These are phyloP conservation scores for Aspergillus bridgeri DNA, from an alignment of 495 filamentous ascomycete species.

Conservation along the genomic window DNA sequence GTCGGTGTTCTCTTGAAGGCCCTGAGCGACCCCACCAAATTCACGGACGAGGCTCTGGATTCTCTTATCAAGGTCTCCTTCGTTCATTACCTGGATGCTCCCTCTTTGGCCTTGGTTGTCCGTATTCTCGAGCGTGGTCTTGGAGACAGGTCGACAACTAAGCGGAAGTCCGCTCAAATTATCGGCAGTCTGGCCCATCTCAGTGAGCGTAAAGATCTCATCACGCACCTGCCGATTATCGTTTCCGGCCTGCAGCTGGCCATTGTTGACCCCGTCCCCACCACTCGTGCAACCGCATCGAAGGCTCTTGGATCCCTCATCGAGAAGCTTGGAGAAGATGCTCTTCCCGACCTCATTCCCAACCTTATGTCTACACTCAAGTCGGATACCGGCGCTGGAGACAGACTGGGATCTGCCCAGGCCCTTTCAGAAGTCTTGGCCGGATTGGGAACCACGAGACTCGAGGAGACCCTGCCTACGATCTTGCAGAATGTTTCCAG, in stretches of 20 bases:
- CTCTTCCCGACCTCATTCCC: conserved; percentile 93
- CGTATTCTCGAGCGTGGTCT: conserved; percentile 93
- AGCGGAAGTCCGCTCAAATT: conserved; percentile 92
- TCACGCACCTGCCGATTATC: conserved; percentile 85
- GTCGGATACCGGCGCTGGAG: conserved; percentile 92
- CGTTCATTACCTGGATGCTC: conserved; percentile 92
- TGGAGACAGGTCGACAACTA: conserved; percentile 85
- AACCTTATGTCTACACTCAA: conserved; percentile 97
- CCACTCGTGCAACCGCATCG: conserved; percentile 94
- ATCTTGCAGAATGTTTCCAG: conserved; percentile 95
- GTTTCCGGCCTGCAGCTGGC: conserved; percentile 86
- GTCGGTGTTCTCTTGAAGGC: conserved; percentile 92
- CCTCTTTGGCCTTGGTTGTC: conserved; percentile 88
- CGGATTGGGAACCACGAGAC: conserved; percentile 81
- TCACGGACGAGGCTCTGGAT: conserved; percentile 93
- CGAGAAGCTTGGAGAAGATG: conserved; percentile 96
- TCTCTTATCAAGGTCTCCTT: conserved; percentile 93
- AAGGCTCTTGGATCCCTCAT: conserved; percentile 92
- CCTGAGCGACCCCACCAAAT: conserved; percentile 93
- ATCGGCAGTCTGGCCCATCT: conserved; percentile 96
- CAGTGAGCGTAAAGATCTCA: conserved; percentile 91
- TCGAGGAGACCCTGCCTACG: conserved; percentile 95
- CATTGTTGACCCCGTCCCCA: conserved; percentile 91
- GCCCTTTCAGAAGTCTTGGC: conserved; percentile 96
- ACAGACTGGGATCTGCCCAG: conserved; percentile 92